Base-by-base conservation (phyloP, 345 rosid genomes). In the Euphorbia tirucalli region DNA sequence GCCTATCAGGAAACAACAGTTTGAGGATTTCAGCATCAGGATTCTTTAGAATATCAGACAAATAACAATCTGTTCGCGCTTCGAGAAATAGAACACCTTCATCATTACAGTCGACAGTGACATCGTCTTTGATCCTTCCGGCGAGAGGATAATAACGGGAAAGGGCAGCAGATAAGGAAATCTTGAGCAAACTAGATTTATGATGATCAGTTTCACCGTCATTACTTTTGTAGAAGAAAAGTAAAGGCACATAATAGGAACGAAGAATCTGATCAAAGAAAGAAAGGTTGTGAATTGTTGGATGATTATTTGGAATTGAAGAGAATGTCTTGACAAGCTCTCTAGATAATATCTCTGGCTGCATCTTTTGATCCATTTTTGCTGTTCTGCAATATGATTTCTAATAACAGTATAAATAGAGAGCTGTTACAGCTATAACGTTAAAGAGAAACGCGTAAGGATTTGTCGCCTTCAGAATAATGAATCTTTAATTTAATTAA, bases 101-200 rank as follows among this genome's bases (percentile, higher is more conserved):
- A 13, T 72, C 79, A n/a, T 71, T 65, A 74, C 84, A 81, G 41
- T 74, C 75, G 1, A 81, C 46, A 22, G 71, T 73, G n/a, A 61
- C 49, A 18, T 78, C 69, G 52, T 70, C 83, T 56, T 35, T 41
- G 70, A 88, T 61, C 59, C 75, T 65, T 0, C 87, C 92, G 0
- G 92, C 83, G 3, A 86, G 50, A 6, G 87, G 87, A 84, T 84
- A 83, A 81, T 77, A 84, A 3, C 24, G 79, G 31, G 79, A 66
- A 59, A 88, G 75, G 71, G 79, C 77, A 60, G 78, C 37, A 4
- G 89, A 78, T 15, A 84, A 35, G 50, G 86, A 88, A 21, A 60
- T 65, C 73, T 79, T 83, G 35, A 84, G 83, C 44, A 63, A 31
- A 13, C n/a, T 16, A 18, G 6, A 21, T 41, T 65, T 70, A 22